These are phyloP conservation scores for Talaromyces funiculosus DNA, from an alignment of 2,329 filamentous ascomycete species.

Conservation along the genomic window DNA sequence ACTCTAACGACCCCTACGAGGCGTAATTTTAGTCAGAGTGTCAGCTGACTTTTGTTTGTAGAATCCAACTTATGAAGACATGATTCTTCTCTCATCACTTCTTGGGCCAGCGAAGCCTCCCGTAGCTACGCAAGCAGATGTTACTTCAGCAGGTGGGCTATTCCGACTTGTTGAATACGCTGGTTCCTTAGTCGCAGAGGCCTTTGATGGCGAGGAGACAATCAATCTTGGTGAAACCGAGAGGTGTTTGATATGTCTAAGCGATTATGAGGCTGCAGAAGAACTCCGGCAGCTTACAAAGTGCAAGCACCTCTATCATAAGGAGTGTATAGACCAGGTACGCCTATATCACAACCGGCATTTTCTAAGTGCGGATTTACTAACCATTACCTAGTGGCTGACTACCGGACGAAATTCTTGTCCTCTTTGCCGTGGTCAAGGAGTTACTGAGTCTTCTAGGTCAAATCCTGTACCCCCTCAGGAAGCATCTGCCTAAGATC, in stretches of 20 bases:
- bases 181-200: slow-evolving; percentile 44
- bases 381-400: slow-evolving; percentile 7
- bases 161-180: slow-evolving; percentile 48
- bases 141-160: slow-evolving; percentile 57
- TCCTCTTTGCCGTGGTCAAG: slow-evolving; percentile 35
- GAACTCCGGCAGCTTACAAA: slow-evolving; percentile 56
- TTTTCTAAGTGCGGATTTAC: not conserved
- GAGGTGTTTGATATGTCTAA: slow-evolving; percentile 61
- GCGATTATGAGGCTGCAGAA: slow-evolving; percentile 59
- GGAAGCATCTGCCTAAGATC: slow-evolving; percentile 1
- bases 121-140: slow-evolving; percentile 60
- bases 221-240: slow-evolving; percentile 44
- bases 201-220: slow-evolving; percentile 34
- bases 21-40: not conserved
- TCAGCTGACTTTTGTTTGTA: slow-evolving; percentile 21
- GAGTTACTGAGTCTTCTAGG: slow-evolving; percentile 34
- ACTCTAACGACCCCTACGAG: not conserved
- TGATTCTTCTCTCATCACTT: slow-evolving; percentile 62
- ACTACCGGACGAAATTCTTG: slow-evolving; percentile 33
- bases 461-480: slow-evolving; percentile 13
- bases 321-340: slow-evolving; percentile 65
- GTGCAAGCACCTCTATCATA: slow-evolving; percentile 63
- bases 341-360: slow-evolving; percentile 18
- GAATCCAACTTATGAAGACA: slow-evolving; percentile 65
- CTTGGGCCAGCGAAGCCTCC: slow-evolving; percentile 64